A percentile compares a stretch with the other conserved stretches of the same genome.
Conservation (phyloP, 495 filamentous ascomycete genomes). For the Staphylotrichum tortipilum region DNA sequence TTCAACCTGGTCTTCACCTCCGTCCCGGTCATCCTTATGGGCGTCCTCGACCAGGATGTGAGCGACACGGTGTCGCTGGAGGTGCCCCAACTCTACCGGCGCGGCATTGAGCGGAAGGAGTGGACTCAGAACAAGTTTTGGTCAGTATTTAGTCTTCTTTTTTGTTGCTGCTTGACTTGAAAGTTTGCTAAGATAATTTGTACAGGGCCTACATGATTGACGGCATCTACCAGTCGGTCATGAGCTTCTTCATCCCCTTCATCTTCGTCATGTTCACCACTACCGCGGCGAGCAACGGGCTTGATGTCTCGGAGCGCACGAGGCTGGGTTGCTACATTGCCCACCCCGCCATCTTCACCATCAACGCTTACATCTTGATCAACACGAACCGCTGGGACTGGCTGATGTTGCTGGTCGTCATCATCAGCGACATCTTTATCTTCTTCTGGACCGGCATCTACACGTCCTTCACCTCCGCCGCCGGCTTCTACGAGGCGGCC, state of each 20-base stretch:
- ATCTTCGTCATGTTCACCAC: slow-evolving; percentile 60
- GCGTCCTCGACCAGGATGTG: slow-evolving; percentile 96
- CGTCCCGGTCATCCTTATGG: slow-evolving; percentile 89
- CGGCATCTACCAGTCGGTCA: slow-evolving; percentile 87
- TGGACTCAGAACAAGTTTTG: slow-evolving; percentile 98
- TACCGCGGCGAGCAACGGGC: slow-evolving; percentile 59
- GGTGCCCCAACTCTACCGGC: slow-evolving; percentile 89
- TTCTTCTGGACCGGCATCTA: slow-evolving; percentile 97
- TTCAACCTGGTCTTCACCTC: slow-evolving; percentile 98
- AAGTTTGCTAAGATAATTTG: slow-evolving; percentile 20
- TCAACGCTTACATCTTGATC: slow-evolving; percentile 89
- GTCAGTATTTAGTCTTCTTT: slow-evolving; percentile 41
- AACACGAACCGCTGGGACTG: slow-evolving; percentile 98
- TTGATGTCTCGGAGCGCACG: slow-evolving; percentile 62
- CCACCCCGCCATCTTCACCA: slow-evolving; percentile 67
- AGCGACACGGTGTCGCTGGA: slow-evolving; percentile 86
- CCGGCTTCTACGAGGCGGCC: slow-evolving; percentile 67
- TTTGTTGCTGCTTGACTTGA: not conserved
- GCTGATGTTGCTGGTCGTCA: slow-evolving; percentile 74
- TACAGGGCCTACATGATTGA: slow-evolving; percentile 87
- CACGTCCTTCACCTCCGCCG: slow-evolving; percentile 57
- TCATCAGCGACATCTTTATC: slow-evolving; percentile 74
- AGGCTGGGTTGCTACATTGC: slow-evolving; percentile 80
- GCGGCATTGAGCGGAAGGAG: slow-evolving; percentile 92
- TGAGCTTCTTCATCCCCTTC: slow-evolving; percentile 89